Evolutionary conservation across 352 stramenopile species (phyloP), one percentile per base, ranked within the genome.

Genomic region (Plasmopara halstedii): DNA sequence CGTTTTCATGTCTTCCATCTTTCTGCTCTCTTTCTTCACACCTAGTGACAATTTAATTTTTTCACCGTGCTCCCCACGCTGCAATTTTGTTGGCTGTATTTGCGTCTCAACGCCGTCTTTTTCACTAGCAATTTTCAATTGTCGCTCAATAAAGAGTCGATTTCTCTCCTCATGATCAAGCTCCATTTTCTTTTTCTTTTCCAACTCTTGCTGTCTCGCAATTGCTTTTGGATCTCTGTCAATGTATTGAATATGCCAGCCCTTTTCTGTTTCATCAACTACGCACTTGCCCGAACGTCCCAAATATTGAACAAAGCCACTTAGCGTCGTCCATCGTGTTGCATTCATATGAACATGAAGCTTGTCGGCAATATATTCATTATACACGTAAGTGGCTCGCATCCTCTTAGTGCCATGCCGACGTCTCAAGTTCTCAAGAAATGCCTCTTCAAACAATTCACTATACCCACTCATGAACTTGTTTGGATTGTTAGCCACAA

Each of bases 341-440:
- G 95, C 83, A 70, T 99, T 99, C 96, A 99, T 99, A 66, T 99
- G 97, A 37, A 98, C 75, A 64, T 99, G 97, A 47, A 96, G 53
- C 69, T 99, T 99, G 77, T 99, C 96, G 10, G 86, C 64, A 64
- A 99, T 99, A 53, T 98, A 97, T 69, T 99, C 96, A 67, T 99
- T 98, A 77, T 99, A 99, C 3, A 99, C 83, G 37, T 87, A 77
- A 42, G 98, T 98, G 18, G 96, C 95, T 35, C 94, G 88, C 52
- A 99, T 95, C 19, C 91, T 73, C 67, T 98, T 98, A 18, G 94
- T 98, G 6, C 94, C 88, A 62, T 99, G 96, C 17, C 94, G 73
- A 8, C 93, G 80, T 20, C 78, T 81, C 25, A 99, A 62, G 22
- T 95, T 97, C 40, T 98, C 92, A 2, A 99, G 40, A 66, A 97